These are phyloP conservation scores for Xylaria curta DNA, from an alignment of 495 filamentous ascomycete species.

Conservation along the genomic window DNA sequence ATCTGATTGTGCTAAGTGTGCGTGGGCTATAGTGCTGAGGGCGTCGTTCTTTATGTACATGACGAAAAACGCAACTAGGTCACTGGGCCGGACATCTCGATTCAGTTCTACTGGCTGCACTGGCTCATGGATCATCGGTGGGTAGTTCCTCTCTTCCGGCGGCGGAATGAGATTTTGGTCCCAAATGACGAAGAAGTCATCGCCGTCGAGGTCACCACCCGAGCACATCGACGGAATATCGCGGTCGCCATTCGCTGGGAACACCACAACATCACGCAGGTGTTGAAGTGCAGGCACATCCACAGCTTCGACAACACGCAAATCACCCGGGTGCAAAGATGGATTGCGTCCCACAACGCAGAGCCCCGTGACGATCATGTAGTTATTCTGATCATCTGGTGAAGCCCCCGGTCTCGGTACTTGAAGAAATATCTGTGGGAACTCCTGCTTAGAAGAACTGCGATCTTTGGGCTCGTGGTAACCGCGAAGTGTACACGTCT, in stretches of 20 bases:
- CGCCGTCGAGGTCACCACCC: constrained; percentile 93
- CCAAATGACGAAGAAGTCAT: constrained; percentile 96
- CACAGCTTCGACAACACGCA: constrained; percentile 86
- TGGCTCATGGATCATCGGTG: constrained; percentile 75
- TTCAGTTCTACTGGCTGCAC: constrained; percentile 57
- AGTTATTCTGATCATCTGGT: constrained; percentile 54
- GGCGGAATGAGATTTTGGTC: constrained; percentile 74
- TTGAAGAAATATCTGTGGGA: constrained; percentile 92
- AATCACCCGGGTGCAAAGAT: constrained; percentile 91
- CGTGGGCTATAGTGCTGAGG: constrained; percentile 77
- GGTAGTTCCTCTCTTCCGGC: constrained; percentile 65
- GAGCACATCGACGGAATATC: constrained; percentile 93
- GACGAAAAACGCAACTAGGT: constrained; percentile 86
- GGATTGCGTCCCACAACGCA: constrained; percentile 92
- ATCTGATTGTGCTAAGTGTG: constrained; percentile 84
- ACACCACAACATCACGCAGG: constrained; percentile 82
- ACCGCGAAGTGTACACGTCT: constrained; percentile 76
- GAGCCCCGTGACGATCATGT: constrained; percentile 73
- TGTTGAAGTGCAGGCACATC: constrained; percentile 74
- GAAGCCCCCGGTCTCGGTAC: constrained; percentile 56
- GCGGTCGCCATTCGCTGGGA: constrained; percentile 83
- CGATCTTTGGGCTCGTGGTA: constrained; percentile 52
- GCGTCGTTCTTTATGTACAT: constrained; percentile 92
- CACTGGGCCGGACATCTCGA: constrained; percentile 66
- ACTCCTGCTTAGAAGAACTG: constrained; percentile 38